Base-by-base conservation (phyloP, 331 rosid genomes). In the Stylosanthes scabra region DNA sequence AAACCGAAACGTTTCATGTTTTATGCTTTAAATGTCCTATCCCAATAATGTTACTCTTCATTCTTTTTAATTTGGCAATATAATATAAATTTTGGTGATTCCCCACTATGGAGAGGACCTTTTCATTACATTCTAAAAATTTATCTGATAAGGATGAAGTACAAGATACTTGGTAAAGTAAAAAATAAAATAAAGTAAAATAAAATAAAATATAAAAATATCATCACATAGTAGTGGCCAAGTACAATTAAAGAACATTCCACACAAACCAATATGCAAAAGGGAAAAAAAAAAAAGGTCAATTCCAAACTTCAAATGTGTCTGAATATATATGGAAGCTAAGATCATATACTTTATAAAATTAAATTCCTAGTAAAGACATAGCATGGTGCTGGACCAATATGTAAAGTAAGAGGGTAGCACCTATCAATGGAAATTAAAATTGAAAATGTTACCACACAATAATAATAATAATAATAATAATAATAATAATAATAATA, bases 51-150 rank as follows among this genome's bases (percentile, higher is more conserved):
- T 20, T 20, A 3, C 13, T 74, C 66, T 52, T 39, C 63, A 66
- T 44, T 62, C 39, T 34, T 34, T 34, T 4, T 34, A 34, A 34
- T 34, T 39, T 45, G 45, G 72, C 59, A 57, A 70, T 69, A 68
- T 47, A 34, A 51, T 49, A 49, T 12, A 49, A 49, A 12, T 11
- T 12, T 49, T 49, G 55, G 87, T 63, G 79, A 74, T 80, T 79
- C 84, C 63, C 87, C 91, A 84, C 86, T 82, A 42, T 42, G 42
- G 8, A 49, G 8, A 8, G 34, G 34, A 74, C 50, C 50, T 67
- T 78, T 49, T 74, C 63, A 52, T 55, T 74, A 39, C 78, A 71
- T 74, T 79, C 68, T 71, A 77, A 80, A 78, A 46, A 68, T 42
- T 47, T 40, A 78, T 49, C 56, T 74, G 87, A 74, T 80, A 80